Evolutionary conservation across 1,284 basidiomycete genomes (phyloP).

Genomic region (Ganoderma meredithae): DNA sequence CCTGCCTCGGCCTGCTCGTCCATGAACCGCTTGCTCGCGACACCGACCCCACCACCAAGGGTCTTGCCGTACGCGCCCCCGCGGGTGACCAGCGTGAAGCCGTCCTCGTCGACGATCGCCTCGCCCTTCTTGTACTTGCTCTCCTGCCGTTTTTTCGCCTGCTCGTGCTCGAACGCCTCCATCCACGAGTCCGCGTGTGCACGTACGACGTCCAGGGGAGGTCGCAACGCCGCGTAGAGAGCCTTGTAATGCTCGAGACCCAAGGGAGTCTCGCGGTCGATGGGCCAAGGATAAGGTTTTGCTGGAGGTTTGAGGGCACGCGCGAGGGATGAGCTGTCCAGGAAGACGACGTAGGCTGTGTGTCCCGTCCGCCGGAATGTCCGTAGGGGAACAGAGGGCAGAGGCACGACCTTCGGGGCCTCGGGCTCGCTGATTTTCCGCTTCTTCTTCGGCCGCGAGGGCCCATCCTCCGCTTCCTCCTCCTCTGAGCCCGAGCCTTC

Average conservation of each 20-base stretch:
- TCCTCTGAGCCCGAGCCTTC: slow-evolving; percentile 40
- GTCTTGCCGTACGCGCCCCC: slow-evolving; percentile 90
- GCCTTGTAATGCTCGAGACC: slow-evolving; percentile 78
- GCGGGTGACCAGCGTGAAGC: slow-evolving; percentile 89
- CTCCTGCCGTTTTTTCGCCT: slow-evolving; percentile 67
- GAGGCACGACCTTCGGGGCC: slow-evolving; percentile 60
- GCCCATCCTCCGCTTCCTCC: slow-evolving; percentile 39
- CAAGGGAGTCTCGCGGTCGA: slow-evolving; percentile 57
- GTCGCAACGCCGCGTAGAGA: slow-evolving; percentile 70
- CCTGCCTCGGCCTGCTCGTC: slow-evolving; percentile 27
- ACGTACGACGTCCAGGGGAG: slow-evolving; percentile 73
- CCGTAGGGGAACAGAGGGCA: slow-evolving; percentile 62
- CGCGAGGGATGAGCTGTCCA: slow-evolving; percentile 76
- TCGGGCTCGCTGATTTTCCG: slow-evolving; percentile 44
- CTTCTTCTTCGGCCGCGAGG: slow-evolving; percentile 54
- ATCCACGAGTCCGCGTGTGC: slow-evolving; percentile 82
- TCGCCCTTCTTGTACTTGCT: slow-evolving; percentile 79
- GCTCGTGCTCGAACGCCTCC: slow-evolving; percentile 77
- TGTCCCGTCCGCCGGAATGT: slow-evolving; percentile 69
- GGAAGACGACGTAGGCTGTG: slow-evolving; percentile 79
- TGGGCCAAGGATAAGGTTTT: slow-evolving; percentile 65
- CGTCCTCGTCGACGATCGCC: slow-evolving; percentile 90
- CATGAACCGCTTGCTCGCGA: slow-evolving; percentile 77
- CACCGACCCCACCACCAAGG: slow-evolving; percentile 79
- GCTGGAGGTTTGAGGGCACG: slow-evolving; percentile 61